A percentile compares a stretch with the other conserved stretches of the same genome.
Conservation (phyloP, 2,329 filamentous ascomycete genomes). For the Aspergillus costaricaensis region DNA sequence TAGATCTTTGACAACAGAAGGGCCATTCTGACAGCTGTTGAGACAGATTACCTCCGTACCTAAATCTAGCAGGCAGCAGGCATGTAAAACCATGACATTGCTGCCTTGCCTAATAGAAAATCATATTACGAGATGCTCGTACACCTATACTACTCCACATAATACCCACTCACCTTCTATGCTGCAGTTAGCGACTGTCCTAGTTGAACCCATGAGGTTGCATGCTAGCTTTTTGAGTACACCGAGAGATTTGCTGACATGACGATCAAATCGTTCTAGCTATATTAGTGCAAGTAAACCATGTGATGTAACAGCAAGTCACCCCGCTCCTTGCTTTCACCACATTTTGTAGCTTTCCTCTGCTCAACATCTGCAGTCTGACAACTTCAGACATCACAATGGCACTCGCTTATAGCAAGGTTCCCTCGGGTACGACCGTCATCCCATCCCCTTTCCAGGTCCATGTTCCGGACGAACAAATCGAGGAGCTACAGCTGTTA, state of each 20-base stretch:
- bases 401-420: conserved; percentile 28
- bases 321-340: neutral
- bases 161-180: neutral
- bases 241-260: neutral
- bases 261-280: neutral
- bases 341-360: neutral
- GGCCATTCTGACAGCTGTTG: neutral
- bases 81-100: neutral
- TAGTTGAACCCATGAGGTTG: neutral
- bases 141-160: neutral
- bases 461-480: conserved; percentile 45
- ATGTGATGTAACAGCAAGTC: neutral
- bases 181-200: too few species aligned
- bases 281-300: neutral
- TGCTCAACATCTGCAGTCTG: neutral
- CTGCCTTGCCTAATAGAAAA: neutral
- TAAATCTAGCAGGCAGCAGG: neutral
- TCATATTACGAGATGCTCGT: neutral
- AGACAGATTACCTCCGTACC: neutral
- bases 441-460: conserved; percentile 47
- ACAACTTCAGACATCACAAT: conserved; percentile 16
- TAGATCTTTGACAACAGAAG: neutral
- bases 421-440: conserved; percentile 41
- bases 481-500: conserved; percentile 52
- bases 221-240: neutral